A percentile compares a stretch with the other conserved stretches of the same genome.
phyloP scores from a whole-genome alignment of 495 filamentous ascomycete genomes.

The Neurospora africana region DNA sequence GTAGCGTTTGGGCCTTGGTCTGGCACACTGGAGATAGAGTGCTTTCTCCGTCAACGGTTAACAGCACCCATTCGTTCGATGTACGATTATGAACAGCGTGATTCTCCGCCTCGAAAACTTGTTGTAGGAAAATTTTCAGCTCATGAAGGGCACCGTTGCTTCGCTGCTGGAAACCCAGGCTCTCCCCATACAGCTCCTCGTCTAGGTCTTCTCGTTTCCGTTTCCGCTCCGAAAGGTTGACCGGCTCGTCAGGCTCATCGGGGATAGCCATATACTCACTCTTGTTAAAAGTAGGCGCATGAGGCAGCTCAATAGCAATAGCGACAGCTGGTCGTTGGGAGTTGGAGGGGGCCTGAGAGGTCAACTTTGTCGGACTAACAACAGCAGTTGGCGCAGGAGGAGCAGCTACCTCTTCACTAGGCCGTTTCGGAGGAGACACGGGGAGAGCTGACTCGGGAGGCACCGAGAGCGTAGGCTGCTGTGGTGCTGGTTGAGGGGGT shows the following conservation, averaged over 20 bases:
- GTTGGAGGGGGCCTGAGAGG: conserved; percentile 6
- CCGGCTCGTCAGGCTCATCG: conserved; percentile 30
- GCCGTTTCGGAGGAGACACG: neutral
- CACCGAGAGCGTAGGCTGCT: neutral
- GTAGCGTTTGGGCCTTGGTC: conserved; percentile 53
- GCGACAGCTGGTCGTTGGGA: conserved; percentile 17
- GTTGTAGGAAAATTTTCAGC: conserved; percentile 55
- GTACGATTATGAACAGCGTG: conserved; percentile 38
- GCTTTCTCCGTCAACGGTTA: conserved; percentile 43
- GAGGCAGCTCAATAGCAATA: conserved; percentile 31
- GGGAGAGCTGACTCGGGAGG: neutral
- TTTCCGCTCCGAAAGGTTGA: conserved; percentile 28
- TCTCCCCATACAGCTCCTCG: conserved; percentile 35
- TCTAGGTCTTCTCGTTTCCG: conserved; percentile 29
- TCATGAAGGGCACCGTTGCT: conserved; percentile 60
- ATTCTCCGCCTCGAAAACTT: conserved; percentile 73
- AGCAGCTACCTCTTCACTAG: neutral
- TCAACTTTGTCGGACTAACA: neutral
- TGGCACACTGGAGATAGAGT: conserved; percentile 56
- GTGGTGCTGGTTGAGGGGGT: neutral
- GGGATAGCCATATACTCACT: conserved; percentile 31
- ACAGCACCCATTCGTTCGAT: conserved; percentile 27
- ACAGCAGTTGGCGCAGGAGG: neutral
- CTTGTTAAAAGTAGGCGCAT: conserved; percentile 22
- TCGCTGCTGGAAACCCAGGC: conserved; percentile 67